A percentile compares a stretch with the other conserved stretches of the same genome.
These are phyloP conservation scores for Poronia punctata DNA, from an alignment of 495 filamentous ascomycete genomes.

Conservation along the genomic window DNA sequence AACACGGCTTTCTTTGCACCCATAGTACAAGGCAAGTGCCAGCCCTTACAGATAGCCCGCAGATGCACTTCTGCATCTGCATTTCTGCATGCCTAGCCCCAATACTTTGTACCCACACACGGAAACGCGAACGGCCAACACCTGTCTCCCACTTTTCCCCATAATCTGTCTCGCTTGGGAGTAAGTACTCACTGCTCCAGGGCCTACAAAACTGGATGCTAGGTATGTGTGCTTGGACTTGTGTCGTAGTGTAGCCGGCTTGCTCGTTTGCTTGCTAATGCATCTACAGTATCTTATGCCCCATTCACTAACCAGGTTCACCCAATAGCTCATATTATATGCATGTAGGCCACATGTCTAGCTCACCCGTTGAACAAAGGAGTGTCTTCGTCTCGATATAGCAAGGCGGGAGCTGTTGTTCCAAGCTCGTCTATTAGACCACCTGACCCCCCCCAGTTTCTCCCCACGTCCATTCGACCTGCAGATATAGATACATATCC, in stretches of 20 bases:
- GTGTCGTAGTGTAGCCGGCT: no score
- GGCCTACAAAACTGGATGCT: no score
- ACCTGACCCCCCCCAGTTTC: not conserved
- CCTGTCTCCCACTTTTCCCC: no score
- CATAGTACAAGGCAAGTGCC: no score
- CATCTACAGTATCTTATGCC: no score
- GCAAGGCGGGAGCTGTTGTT: constrained; percentile 1
- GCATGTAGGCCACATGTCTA: no score
- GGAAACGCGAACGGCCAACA: constrained; percentile 1
- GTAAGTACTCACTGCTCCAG: no score
- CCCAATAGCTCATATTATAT: no score
- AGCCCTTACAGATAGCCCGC: constrained; percentile 4
- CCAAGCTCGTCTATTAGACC: constrained; percentile 4
- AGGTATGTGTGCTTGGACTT: no score
- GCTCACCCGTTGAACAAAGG: constrained; percentile 3
- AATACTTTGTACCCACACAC: not conserved
- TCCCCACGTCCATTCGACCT: not conserved
- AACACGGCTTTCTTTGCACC: not conserved
- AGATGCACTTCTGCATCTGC: not conserved
- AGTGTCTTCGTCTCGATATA: constrained; percentile 1
- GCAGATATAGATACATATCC: not conserved
- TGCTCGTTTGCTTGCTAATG: no score
- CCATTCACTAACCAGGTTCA: no score
- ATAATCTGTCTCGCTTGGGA: no score
- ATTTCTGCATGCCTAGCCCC: constrained; percentile 1